Percentiles rank a stretch among this genome's conserved stretches.
Conservation (phyloP, 169 alveolate species). For the Plasmodium fragile region DNA sequence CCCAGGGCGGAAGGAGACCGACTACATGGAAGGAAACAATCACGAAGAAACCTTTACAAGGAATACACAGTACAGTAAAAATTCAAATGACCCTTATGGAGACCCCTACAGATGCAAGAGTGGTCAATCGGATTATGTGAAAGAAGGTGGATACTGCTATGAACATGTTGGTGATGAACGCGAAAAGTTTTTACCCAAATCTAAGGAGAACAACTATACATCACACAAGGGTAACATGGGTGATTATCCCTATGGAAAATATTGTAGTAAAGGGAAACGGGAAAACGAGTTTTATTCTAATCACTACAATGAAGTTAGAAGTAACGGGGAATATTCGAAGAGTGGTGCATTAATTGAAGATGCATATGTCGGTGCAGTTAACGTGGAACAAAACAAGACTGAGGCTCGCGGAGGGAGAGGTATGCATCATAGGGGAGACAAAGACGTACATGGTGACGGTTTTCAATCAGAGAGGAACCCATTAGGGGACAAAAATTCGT, state of each 20-base stretch:
- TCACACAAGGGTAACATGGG: background rate
- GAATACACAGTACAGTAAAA: background rate
- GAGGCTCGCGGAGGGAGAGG: background rate
- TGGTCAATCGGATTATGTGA: background rate
- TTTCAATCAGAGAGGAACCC: background rate
- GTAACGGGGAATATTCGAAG: background rate
- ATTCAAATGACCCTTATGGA: background rate
- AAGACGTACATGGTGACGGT: background rate
- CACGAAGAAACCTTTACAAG: background rate
- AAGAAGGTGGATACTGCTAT: background rate
- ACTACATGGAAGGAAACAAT: background rate
- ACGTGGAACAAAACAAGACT: background rate
- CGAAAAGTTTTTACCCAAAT: background rate
- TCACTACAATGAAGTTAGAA: background rate
- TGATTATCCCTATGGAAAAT: background rate
- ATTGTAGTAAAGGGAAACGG: background rate
- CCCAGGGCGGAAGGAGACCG: background rate
- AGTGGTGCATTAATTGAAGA: background rate
- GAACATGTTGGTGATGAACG: background rate
- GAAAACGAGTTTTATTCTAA: background rate
- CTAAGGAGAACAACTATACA: background rate
- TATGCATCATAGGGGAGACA: background rate
- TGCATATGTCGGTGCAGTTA: background rate
- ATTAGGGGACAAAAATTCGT: background rate
- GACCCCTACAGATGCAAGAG: background rate